Evolutionary conservation across 2,329 filamentous ascomycete species (phyloP).

Genomic region (Fusarium luffae): DNA sequence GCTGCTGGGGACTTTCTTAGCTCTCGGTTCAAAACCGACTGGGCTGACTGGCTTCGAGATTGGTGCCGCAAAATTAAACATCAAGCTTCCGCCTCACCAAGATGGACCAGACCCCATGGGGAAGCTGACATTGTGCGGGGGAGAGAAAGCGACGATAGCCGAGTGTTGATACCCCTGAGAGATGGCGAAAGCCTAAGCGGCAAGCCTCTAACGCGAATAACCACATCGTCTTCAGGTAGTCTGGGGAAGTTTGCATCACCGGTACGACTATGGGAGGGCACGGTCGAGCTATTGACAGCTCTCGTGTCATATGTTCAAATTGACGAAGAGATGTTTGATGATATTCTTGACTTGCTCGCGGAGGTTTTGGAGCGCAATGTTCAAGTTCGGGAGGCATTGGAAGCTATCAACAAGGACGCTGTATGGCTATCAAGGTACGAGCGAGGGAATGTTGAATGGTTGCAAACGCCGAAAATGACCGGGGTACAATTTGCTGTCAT

Average conservation of each 20-base stretch:
- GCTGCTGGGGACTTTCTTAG: slow-evolving; percentile 84
- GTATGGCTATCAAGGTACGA: slow-evolving; percentile 76
- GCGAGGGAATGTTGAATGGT: slow-evolving; percentile 53
- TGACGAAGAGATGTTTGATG: slow-evolving; percentile 77
- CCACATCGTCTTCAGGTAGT: slow-evolving; percentile 47
- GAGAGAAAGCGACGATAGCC: slow-evolving; percentile 30
- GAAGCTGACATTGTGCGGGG: slow-evolving; percentile 36
- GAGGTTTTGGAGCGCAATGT: slow-evolving; percentile 58
- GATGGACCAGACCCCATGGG: slow-evolving; percentile 26
- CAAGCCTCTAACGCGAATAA: slow-evolving; percentile 19
- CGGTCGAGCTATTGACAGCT: slow-evolving; percentile 67
- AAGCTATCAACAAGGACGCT: slow-evolving; percentile 75
- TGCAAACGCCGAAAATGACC: slow-evolving; percentile 55
- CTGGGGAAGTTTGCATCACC: slow-evolving; percentile 70
- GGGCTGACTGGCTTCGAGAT: slow-evolving; percentile 64
- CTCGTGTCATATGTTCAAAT: slow-evolving; percentile 72
- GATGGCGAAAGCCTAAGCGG: slow-evolving; percentile 39
- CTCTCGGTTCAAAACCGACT: slow-evolving; percentile 79
- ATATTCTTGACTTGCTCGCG: slow-evolving; percentile 72
- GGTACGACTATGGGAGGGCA: slow-evolving; percentile 72
- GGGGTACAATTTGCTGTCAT: slow-evolving; percentile 55
- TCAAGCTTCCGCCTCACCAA: slow-evolving; percentile 48
- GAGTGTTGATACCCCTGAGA: slow-evolving; percentile 51
- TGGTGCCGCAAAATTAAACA: slow-evolving; percentile 61
- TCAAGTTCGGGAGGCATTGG: slow-evolving; percentile 67